Evolutionary conservation across 176 grass and related monocot species (phyloP), one percentile per base, ranked within the genome.

Genomic region (Bonia amplexicaulis): DNA sequence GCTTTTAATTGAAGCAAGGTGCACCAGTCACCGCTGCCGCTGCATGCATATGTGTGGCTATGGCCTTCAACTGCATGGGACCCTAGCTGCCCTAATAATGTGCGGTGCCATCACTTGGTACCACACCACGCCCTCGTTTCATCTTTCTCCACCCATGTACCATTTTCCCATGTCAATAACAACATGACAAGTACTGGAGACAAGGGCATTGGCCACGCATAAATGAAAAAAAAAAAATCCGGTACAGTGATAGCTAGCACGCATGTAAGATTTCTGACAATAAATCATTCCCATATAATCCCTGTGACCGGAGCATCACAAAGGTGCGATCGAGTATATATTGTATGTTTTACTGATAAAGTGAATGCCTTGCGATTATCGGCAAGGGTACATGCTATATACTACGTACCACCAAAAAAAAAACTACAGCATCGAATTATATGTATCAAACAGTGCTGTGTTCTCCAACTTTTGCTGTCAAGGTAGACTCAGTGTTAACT

Each of bases 211-310:
- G 62, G 60, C 85, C 61, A 69, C 62, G 83, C 63, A 23, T 87
- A 64, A 78, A 90, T 87, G 89, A 74, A 47, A 85, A 84, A 53
- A 84, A 53, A 88, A 33, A 80, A 84, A 20, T 57, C 80, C 31
- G 23, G 80, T 83, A 84, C 89, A 84, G 89, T 62, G 66, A 79
- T 90, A 77, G 72, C 84, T 82, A 82, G n/a, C 33, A 49, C 78
- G 65, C 66, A 77, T 77, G 84, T 58, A 83, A 75, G 68, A 79
- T 79, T 45, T 84, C 89, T 87, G 89, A 87, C 84, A 60, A 0
- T 73, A 87, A 87, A 90, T 78, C 80, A 84, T 90, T 84, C 74
- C 75, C 80, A 62, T 75, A 69, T 80, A 90, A 87, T 87, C 80
- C 80, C 80, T 79, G 59, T 33, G 41, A 55, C 68, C 27, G 5